Evolutionary conservation across 2,329 filamentous ascomycete genomes (phyloP).

Genomic region (Neopestalotiopsis sp.): DNA sequence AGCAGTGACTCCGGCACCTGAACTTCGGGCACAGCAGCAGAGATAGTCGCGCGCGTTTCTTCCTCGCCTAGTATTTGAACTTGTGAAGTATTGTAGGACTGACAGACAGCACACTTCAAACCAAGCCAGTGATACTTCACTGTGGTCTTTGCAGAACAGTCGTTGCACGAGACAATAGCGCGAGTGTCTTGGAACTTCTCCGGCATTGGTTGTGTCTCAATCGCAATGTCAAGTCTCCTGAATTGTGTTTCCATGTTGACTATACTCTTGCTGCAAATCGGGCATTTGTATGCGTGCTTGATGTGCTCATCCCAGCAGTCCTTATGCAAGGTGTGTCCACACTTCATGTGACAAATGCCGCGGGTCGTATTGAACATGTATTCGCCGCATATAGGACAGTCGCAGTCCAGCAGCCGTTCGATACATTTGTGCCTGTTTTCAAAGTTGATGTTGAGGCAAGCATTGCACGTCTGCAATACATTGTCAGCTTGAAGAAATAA

Average conservation of each 20-base stretch:
- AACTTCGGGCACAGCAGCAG: conserved; percentile 24
- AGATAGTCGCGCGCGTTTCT: conserved; percentile 23
- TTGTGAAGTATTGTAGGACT: conserved; percentile 73
- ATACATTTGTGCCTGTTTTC: conserved; percentile 90
- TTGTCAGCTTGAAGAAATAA: conserved; percentile 16
- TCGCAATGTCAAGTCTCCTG: conserved; percentile 85
- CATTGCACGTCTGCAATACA: conserved; percentile 74
- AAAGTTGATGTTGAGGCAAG: conserved; percentile 90
- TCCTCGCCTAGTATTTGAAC: conserved; percentile 60
- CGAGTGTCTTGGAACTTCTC: conserved; percentile 78
- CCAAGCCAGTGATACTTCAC: conserved; percentile 95
- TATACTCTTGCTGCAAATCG: conserved; percentile 95
- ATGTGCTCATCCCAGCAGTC: conserved; percentile 89
- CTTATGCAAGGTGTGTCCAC: conserved; percentile 94
- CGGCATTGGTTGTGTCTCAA: conserved; percentile 91
- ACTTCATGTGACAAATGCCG: conserved; percentile 91
- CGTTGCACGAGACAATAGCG: conserved; percentile 89
- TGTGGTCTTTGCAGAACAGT: conserved; percentile 86
- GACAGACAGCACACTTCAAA: conserved; percentile 80
- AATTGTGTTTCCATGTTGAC: conserved; percentile 97
- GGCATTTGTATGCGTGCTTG: conserved; percentile 90
- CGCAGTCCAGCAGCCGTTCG: conserved; percentile 90
- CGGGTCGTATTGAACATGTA: conserved; percentile 93
- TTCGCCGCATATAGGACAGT: conserved; percentile 95
- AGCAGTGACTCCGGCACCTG: conserved; percentile 25